phyloP scores from a whole-genome alignment of 441 rosid species.

The Bocquillonia castaneifolia region DNA sequence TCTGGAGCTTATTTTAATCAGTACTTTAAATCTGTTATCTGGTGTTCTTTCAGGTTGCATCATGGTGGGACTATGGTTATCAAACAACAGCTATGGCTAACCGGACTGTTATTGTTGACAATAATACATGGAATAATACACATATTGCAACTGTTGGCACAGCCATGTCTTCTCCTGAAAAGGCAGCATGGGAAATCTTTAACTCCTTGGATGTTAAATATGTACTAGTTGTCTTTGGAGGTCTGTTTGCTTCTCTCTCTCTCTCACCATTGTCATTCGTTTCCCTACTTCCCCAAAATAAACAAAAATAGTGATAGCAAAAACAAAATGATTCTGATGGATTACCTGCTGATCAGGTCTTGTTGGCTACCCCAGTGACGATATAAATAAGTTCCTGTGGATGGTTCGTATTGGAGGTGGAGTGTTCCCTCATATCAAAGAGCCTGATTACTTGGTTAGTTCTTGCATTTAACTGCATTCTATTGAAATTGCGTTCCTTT shows the following conservation, averaged over 20 bases:
- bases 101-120: constrained; percentile 98
- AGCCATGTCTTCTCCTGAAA: constrained; percentile 99
- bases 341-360: constrained; percentile 52
- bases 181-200: constrained; percentile 98
- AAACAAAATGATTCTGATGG: constrained; percentile 31
- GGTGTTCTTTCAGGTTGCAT: constrained; percentile 71
- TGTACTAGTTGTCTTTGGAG: constrained; percentile 97
- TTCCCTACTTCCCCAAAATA: not conserved
- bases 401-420: constrained; percentile 99
- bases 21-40: not conserved
- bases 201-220: constrained; percentile 96
- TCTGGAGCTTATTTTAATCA: not conserved
- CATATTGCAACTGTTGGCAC: constrained; percentile 99
- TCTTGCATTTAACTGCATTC: constrained; percentile 4
- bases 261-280: not conserved
- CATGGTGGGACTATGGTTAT: constrained; percentile 99
- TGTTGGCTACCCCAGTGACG: constrained; percentile 98
- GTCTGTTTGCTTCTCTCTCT: constrained; percentile 40
- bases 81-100: constrained; percentile 99
- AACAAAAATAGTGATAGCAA: not conserved
- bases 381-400: constrained; percentile 97
- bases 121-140: constrained; percentile 98
- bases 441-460: constrained; percentile 90
- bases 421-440: constrained; percentile 96
- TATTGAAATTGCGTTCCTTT: not conserved